A percentile compares a stretch with the other conserved stretches of the same genome.
phyloP scores from a whole-genome alignment of 495 filamentous ascomycete genomes.

The Trichodelitschia bisporula region DNA sequence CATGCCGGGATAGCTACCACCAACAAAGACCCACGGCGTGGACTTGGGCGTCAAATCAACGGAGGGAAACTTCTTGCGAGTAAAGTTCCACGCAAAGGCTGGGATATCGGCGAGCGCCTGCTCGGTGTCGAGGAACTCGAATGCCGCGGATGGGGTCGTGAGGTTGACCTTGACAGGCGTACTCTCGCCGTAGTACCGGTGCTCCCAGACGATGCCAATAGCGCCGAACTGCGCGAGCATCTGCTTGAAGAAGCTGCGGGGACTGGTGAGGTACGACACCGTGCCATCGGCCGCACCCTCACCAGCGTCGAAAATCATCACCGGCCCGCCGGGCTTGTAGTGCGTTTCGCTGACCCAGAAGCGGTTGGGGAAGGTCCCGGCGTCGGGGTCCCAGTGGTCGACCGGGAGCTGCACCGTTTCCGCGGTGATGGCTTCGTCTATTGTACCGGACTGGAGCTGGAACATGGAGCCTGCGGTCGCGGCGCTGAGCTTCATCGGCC shows the following conservation, averaged over 20 bases:
- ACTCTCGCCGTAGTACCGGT: conserved; percentile 28
- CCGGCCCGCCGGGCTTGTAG: conserved; percentile 25
- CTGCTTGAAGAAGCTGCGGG: conserved; percentile 18
- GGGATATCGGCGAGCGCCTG: conserved; percentile 29
- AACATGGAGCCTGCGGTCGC: no score
- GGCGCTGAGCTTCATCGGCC: no score
- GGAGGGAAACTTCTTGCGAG: conserved; percentile 12
- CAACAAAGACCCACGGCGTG: conserved; percentile 34
- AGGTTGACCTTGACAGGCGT: conserved; percentile 21
- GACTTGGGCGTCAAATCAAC: conserved; percentile 19
- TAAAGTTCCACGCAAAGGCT: conserved; percentile 26
- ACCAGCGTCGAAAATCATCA: conserved; percentile 28
- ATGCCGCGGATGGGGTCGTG: conserved; percentile 22
- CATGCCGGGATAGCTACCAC: conserved; percentile 33
- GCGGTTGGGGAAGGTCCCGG: conserved; percentile 29
- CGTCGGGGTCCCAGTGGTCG: no score
- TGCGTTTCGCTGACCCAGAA: conserved; percentile 28
- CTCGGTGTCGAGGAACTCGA: conserved; percentile 23
- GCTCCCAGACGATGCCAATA: conserved; percentile 33
- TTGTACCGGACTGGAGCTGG: no score
- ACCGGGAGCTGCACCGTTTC: no score
- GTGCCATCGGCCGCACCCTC: conserved; percentile 18
- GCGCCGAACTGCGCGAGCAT: conserved; percentile 23
- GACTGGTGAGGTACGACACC: conserved; percentile 15
- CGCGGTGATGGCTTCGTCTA: no score